These are phyloP conservation scores for Pedinophyceae sp. DNA, from an alignment of 139 green algal species.

Conservation along the genomic window DNA sequence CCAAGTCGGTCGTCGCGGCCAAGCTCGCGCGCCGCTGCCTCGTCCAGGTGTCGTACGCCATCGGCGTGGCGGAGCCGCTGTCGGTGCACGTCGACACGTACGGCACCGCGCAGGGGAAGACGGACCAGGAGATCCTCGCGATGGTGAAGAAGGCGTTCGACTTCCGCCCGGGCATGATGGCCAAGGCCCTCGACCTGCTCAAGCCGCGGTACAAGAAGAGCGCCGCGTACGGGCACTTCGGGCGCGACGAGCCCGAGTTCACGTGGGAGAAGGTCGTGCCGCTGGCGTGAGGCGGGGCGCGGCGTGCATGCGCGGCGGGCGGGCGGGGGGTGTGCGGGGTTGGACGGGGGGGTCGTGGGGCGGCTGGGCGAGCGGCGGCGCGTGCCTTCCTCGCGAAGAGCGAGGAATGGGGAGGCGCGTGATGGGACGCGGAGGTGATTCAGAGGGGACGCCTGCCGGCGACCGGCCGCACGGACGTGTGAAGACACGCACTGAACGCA, in stretches of 20 bases:
- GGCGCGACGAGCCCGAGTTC: constrained; percentile 81
- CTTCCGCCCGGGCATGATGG: constrained; percentile 84
- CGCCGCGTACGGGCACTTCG: constrained; percentile 93
- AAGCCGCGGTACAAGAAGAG: constrained; percentile 72
- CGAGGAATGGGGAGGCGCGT: too few species aligned
- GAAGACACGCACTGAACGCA: too few species aligned
- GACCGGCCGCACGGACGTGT: too few species aligned
- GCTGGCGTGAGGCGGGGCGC: too few species aligned
- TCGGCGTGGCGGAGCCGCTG: constrained; percentile 89
- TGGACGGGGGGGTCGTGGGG: too few species aligned
- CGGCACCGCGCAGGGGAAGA: constrained; percentile 75
- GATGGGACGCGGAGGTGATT: too few species aligned
- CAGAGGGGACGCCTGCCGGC: too few species aligned
- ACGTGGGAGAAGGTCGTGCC: constrained; percentile 88
- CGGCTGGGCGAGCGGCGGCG: too few species aligned
- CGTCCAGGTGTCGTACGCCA: constrained; percentile 88
- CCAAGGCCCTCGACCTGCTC: constrained; percentile 80
- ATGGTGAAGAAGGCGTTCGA: constrained; percentile 78
- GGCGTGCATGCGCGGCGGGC: too few species aligned
- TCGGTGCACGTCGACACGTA: constrained; percentile 96
- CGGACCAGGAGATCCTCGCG: constrained; percentile 79
- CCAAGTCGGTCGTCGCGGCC: constrained; percentile 90
- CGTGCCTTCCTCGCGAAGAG: too few species aligned
- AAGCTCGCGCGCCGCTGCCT: constrained; percentile 62
- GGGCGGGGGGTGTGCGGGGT: too few species aligned